Evolutionary conservation across 148 eudicot species (phyloP).

Genomic region (Chenopodium formosanum): DNA sequence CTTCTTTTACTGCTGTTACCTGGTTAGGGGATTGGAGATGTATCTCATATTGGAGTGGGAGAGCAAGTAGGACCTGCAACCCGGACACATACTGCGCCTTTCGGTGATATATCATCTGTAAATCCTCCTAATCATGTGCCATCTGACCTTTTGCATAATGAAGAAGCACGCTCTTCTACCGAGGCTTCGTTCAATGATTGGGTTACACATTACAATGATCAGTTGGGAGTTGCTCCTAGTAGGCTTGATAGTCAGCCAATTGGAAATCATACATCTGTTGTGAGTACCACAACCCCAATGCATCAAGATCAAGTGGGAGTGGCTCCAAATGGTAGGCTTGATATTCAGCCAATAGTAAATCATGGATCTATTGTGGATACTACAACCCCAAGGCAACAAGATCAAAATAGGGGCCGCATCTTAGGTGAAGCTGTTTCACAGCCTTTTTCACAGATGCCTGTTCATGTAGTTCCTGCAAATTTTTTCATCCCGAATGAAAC

Average conservation of each 20-base stretch:
- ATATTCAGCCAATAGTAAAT: constrained; percentile 17
- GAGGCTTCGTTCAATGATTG: constrained; percentile 15
- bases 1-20: background rate
- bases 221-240: constrained; percentile 24
- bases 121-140: constrained; percentile 13
- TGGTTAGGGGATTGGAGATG: constrained; percentile 28
- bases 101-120: constrained; percentile 23
- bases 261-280: constrained; percentile 20
- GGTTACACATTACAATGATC: constrained; percentile 18
- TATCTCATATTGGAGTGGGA: constrained; percentile 18
- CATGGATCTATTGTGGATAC: constrained; percentile 21
- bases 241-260: constrained; percentile 18
- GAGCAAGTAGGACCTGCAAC: constrained; percentile 19
- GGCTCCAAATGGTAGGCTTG: constrained; percentile 24
- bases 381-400: constrained; percentile 16
- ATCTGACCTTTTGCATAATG: constrained; percentile 9
- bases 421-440: constrained; percentile 30
- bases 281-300: constrained; percentile 16
- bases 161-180: constrained; percentile 8
- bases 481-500: constrained; percentile 19
- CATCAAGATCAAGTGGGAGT: constrained; percentile 24
- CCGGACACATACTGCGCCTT: constrained; percentile 16
- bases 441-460: constrained; percentile 18
- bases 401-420: background rate
- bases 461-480: constrained; percentile 15